phyloP scores from a whole-genome alignment of 1,284 basidiomycete genomes.

The Sphagnurus paluster region DNA sequence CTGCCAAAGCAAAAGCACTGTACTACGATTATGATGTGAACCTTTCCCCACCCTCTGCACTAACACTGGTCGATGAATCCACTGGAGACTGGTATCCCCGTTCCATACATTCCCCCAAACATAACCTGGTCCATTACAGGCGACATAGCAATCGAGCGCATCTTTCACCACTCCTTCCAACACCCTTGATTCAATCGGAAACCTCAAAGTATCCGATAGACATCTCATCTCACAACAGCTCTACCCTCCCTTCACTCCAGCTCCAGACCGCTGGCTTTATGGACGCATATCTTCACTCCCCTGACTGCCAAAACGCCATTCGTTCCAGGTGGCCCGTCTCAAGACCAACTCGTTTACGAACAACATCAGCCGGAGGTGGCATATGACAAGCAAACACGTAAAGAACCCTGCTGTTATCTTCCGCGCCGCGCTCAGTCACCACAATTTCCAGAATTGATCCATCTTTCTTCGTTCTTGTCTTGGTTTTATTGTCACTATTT shows the following conservation, averaged over 20 bases:
- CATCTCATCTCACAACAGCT: background rate
- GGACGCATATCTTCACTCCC: background rate
- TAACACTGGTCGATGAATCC: background rate
- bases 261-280: background rate
- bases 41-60: background rate
- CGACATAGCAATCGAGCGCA: constrained; percentile 5
- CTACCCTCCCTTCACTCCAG: background rate
- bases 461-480: background rate
- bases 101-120: background rate
- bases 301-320: constrained; percentile 7
- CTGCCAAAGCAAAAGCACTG: background rate
- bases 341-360: constrained; percentile 17
- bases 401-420: background rate
- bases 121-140: background rate
- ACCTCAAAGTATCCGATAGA: background rate
- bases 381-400: constrained; percentile 17
- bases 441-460: background rate
- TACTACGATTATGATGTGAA: constrained; percentile 6
- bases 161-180: background rate
- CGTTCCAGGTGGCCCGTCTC: constrained; percentile 4
- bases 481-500: background rate
- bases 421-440: background rate
- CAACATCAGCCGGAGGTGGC: constrained; percentile 24
- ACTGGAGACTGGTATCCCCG: background rate
- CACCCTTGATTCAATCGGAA: background rate